phyloP scores from a whole-genome alignment of 352 stramenopile genomes.

The Aphanomyces astaci region DNA sequence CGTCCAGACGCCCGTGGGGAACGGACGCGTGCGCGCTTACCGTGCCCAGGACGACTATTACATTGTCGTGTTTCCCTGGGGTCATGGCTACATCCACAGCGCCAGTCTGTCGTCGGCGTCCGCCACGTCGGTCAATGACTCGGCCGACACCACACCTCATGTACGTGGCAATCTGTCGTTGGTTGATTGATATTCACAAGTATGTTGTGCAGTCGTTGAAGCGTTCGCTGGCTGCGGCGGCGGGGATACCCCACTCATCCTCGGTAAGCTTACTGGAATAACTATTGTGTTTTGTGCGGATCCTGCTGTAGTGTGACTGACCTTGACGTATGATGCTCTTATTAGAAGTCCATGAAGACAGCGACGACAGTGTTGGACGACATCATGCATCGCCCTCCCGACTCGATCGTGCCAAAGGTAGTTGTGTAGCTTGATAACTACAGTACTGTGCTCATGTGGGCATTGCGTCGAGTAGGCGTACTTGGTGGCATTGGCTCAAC shows the following conservation, averaged over 20 bases:
- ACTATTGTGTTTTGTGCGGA: too few species aligned
- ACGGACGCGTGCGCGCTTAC: slow-evolving; percentile 53
- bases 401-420: slow-evolving; percentile 12
- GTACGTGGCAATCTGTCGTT: not conserved
- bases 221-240: not conserved
- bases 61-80: slow-evolving; percentile 64
- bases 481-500: too few species aligned
- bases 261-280: too few species aligned
- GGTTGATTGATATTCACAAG: not conserved
- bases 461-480: too few species aligned
- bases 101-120: not conserved
- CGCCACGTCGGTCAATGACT: not conserved
- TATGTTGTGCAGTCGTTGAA: not conserved
- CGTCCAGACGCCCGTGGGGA: slow-evolving; percentile 49
- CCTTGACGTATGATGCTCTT: too few species aligned
- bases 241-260: too few species aligned
- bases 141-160: too few species aligned
- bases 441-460: not conserved
- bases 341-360: too few species aligned
- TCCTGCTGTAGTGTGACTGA: too few species aligned
- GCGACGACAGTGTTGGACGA: not conserved
- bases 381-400: not conserved
- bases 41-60: slow-evolving; percentile 50
- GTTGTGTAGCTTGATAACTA: not conserved
- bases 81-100: slow-evolving; percentile 57